Evolutionary conservation across 2,329 filamentous ascomycete genomes (phyloP).

Genomic region (Chaetomium sp.): DNA sequence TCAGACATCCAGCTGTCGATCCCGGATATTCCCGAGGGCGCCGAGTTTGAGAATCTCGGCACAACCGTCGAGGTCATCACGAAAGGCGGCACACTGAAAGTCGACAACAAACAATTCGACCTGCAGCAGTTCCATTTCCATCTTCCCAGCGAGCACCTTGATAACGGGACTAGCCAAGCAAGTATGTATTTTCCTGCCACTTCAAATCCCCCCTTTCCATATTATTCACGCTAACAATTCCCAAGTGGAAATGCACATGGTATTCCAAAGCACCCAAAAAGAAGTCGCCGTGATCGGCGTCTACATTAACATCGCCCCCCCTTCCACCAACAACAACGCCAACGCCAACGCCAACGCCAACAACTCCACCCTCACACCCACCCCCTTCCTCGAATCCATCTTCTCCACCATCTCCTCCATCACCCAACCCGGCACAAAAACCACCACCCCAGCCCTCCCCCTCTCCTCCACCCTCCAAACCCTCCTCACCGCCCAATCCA

Average conservation of each 20-base stretch:
- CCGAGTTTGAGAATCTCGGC: conserved; percentile 51
- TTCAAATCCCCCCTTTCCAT: not conserved
- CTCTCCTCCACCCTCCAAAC: conserved; percentile 38
- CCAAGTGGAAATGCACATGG: conserved; percentile 52
- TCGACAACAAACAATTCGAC: conserved; percentile 32
- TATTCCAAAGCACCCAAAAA: conserved; percentile 41
- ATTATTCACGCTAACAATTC: not conserved
- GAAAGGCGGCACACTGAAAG: conserved; percentile 30
- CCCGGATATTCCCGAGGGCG: conserved; percentile 36
- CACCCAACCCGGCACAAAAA: conserved; percentile 35
- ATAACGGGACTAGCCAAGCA: conserved; percentile 39
- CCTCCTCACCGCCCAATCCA: conserved; percentile 25
- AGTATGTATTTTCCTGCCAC: conserved; percentile 27
- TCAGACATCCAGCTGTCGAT: conserved; percentile 34
- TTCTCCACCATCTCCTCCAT: conserved; percentile 38
- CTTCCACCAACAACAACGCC: conserved; percentile 15
- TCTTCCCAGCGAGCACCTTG: conserved; percentile 42
- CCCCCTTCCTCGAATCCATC: conserved; percentile 41
- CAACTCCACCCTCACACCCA: conserved; percentile 27
- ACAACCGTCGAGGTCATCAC: conserved; percentile 51
- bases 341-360: conserved; percentile 17
- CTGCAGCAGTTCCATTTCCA: conserved; percentile 46
- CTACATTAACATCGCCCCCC: conserved; percentile 35
- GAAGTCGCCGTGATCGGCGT: conserved; percentile 39
- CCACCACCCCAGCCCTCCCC: conserved; percentile 35